Evolutionary conservation across 371 early-diverging fungal species (phyloP), one percentile per base, ranked within the genome.

Genomic region (Haplosporangium sp.): DNA sequence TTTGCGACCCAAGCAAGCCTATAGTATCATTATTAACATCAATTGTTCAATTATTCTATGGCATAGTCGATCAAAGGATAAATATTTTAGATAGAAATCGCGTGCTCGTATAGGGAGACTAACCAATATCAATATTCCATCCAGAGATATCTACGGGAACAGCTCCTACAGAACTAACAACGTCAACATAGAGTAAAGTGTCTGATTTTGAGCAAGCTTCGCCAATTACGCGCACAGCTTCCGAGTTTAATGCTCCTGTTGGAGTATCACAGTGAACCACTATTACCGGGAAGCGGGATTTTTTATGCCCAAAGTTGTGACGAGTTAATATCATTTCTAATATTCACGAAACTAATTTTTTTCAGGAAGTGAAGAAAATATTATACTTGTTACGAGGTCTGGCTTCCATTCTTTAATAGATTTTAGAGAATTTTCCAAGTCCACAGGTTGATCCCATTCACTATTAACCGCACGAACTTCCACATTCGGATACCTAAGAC

Each of bases 251-350:
- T 15, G 69, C 71, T 57, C 81, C 81, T 15, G 81, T 79, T 0
- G 81, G 81, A 0, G 81, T 79, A 74, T 79, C 81, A 38, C 81
- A 79, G 53, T 79, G 81, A 4, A 74, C 74, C 74, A 74, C 81
- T 79, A 68, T 17, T 6, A 34, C 35, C 27, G 0, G 27, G 27
- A 27, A 27, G 27, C 27, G 27, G 27, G 27, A 27, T 27, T 27
- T 27, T 27, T 27, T 27, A 27, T 27, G 27, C 27, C 27, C 27
- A 27, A 27, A 27, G 27, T 27, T 27, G 27, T 27, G 27, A 56
- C 10, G n/a, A 37, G 13, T 35, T 34, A 27, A 27, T 27, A 27
- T 27, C 27, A 27, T 27, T 27, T 27, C 27, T 27, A 27, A 27
- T 27, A 57, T 57, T 11, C 57, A 10, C 42, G 1, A 10, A 42